These are phyloP conservation scores for Saccharomyces pastorianus DNA, from an alignment of 1,139 yeast species.

Conservation along the genomic window DNA sequence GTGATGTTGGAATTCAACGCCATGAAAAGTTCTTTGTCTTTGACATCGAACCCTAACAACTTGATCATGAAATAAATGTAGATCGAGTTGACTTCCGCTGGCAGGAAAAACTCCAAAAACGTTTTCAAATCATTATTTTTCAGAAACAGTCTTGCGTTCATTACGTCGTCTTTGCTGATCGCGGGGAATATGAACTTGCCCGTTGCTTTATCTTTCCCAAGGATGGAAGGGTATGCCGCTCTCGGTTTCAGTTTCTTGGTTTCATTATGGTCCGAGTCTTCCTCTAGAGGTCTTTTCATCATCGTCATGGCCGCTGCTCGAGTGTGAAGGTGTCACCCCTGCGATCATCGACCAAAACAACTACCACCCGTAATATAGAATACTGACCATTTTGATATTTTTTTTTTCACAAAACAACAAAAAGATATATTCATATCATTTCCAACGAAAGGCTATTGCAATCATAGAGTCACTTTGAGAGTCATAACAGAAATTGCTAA, in stretches of 20 bases:
- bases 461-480: background rate
- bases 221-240: conserved; percentile 17
- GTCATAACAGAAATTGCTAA: background rate
- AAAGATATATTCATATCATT: background rate
- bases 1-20: conserved; percentile 27
- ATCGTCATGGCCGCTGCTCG: background rate
- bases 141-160: conserved; percentile 49
- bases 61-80: conserved; percentile 45
- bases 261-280: background rate
- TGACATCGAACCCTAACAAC: conserved; percentile 47
- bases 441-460: background rate
- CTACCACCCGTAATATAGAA: background rate
- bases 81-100: conserved; percentile 48
- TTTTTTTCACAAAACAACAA: background rate
- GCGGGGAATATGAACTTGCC: conserved; percentile 32
- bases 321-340: background rate
- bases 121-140: conserved; percentile 53
- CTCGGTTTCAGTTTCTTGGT: conserved; percentile 12
- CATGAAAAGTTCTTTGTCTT: conserved; percentile 35
- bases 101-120: conserved; percentile 53
- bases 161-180: conserved; percentile 36
- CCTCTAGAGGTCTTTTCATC: background rate
- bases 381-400: conserved; percentile 1
- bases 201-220: conserved; percentile 21
- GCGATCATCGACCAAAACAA: background rate